Base-by-base conservation (phyloP, 2,329 filamentous ascomycete genomes). In the Cladophialophora bantiana region DNA sequence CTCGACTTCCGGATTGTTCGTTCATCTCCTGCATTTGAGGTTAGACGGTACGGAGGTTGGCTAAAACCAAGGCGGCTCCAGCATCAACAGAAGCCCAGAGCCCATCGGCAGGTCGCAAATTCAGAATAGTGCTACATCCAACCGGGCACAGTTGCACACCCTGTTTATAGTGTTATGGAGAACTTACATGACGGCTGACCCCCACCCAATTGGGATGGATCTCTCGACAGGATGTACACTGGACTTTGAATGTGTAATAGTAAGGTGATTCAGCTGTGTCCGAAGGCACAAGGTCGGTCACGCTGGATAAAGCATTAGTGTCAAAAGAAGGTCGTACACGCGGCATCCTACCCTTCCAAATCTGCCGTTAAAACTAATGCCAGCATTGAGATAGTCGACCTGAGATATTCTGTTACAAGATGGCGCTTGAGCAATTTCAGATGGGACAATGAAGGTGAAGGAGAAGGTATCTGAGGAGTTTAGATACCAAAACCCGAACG, bases 221-320 rank as follows among this genome's bases (percentile, higher is more conserved):
- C 79, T 99, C 95, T 68, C 93, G 89, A 80, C 95, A 99, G 62
- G 94, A 97, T n/a, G 93, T 97, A 81, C 95, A 99, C 83, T 97
- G 92, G 40, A 99, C 94, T 77, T 91, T 95, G 87, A 99, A 98
- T 59, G 92, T 97, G 82, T 97, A 99, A 86, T 90, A 96, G 83
- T 97, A 99, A 3, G 93, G 92, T 66, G 86, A 87, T 18, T 92
- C 91, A 73, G 89, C 83, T 6, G 89, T 93, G 78, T 99, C 95
- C 72, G 89, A 84, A 7, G 95, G 95, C 64, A 89, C 89, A 72
- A 99, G 88, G 75, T 95, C 91, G 67, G 93, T 97, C 67, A 99
- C 93, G 54, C 95, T 98, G 74, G 66, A 50, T 18, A 59, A 31
- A 52, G 57, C 18, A 60, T 57, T 42, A 70, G 64, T 66, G 53